Evolutionary conservation across 2,329 filamentous ascomycete species (phyloP), one percentile per base, ranked within the genome.

Genomic region (Cercospora janseana): DNA sequence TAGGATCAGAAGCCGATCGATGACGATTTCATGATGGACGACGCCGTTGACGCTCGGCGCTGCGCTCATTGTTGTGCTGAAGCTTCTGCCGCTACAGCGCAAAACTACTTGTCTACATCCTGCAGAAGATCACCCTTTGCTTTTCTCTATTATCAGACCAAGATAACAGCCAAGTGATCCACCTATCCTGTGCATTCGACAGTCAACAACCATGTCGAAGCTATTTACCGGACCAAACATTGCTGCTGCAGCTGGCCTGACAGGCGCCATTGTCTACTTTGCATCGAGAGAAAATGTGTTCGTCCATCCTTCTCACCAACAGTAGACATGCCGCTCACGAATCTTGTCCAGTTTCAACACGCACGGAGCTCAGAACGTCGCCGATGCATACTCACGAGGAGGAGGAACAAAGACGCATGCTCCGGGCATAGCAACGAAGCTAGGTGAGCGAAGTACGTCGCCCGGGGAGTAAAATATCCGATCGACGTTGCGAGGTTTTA

Each of bases 381-480:
- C 58, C 35, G 58, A 67, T 47, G 53, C 65, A 31, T 67, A 61
- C 45, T 65, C 67, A 6, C 51, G 62, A 27, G 67, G 62, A 6
- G 69, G 69, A 20, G 69, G 63, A 6, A 59, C 60, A 23, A 60
- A 61, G 34, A 69, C 62, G 24, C 67, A 70, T 54, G 55, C 58
- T 20, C 65, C 68, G 1, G 69, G 55, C 18, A 56, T 63, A 16
- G 68, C 66, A 10, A 70, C 68, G 23, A 58, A 60, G 26, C 51
- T 59, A 62, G 67, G 68, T 65, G 55, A 44, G 60, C 52, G 8
- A 29, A 34, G 44, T 47, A 26, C 32, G 44, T 47, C 44, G 44
- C 9, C 27, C 40, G 13, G 46, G 28, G 42, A 46, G 27, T 35
- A 27, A 38, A 23, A 13, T n/a, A 32, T 47, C 44, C 44, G 44